Base-by-base conservation (phyloP, 768 basidiomycete genomes). In the Naganishia kalamii region DNA sequence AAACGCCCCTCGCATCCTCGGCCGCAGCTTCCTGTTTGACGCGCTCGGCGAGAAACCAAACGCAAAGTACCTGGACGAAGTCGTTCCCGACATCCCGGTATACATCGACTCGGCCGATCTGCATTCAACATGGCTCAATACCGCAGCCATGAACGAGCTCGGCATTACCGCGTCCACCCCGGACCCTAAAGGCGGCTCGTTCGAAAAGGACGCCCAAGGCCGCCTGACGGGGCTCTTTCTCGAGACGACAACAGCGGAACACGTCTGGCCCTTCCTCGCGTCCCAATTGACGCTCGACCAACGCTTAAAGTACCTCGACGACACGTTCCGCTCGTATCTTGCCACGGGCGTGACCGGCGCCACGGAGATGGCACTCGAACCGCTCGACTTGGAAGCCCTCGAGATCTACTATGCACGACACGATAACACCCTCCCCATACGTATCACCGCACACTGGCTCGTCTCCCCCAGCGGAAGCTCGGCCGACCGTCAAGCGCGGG, bases 201-300 rank as follows among this genome's bases (percentile, higher is more conserved):
- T 69, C 37, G 69, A 60, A 46, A 60, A 47, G 51, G 70, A 71
- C 35, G 48, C 33, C n/a, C n/a, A 66, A 29, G 70, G 69, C 11
- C 29, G 59, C 12, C 32, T 70, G 19, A 70, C 70, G 8, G 70
- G 70, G 11, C 41, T 71, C 17, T 46, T 69, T 17, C 54, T 65
- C 17, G 70, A 71, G 32, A 69, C 60, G 25, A 68, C 67, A 1
- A 41, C 68, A 2, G 40, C 52, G n/a, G 68, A 70, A n/a, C 19
- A 60, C 47, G 68, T 70, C 23, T 70, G 70, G 70, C 67, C 67
- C n/a, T 70, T 52, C 33, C 49, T 66, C n/a, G 68, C 65, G 11
- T 30, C 51, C 7, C 44, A 63, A 25, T 21, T 60, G 3, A 61
- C 44, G 12, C 7, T 51, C 11, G 62, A 65, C 17, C 44, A 66